Evolutionary conservation across 306 rosid species (phyloP), one percentile per base, ranked within the genome.

Genomic region (Trifolium dubium): DNA sequence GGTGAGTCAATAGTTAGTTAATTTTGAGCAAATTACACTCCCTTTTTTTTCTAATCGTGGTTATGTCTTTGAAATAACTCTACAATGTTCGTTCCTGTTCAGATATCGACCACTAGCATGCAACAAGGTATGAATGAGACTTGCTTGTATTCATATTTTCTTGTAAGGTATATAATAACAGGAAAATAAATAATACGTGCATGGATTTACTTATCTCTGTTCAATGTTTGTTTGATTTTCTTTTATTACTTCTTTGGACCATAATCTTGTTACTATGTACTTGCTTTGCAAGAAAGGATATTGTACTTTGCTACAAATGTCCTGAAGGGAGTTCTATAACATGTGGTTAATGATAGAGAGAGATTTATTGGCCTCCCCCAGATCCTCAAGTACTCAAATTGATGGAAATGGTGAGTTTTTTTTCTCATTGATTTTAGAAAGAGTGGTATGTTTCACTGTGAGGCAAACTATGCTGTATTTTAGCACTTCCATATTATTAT

Each of bases 341-440:
- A 93, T 69, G 92, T 88, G 71, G 84, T 89, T 70, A 88, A 86
- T 77, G 88, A 83, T 41, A 92, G 67, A 53, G 87, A 72, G 97
- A 93, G 83, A 88, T 93, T 82, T 15, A 65, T 35, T 91, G 98
- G 98, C 97, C 98, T 73, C 98, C 97, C 9, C 86, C 83, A 82
- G 92, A 93, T 82, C 96, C 89, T 3, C 79, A 81, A 77, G 89
- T 89, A 34, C 88, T 91, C 63, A 73, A 71, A 49, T 78, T 80
- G 78, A 88, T 93, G 98, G 89, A 91, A 75, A 86, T 76, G 74
- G 98, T 89, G 63, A 35, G 84, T 73, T 77, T 55, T 50, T n/a
- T 65, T 65, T 74, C 68, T 64, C 74, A 15, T 75, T 69, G 41
- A 70, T 67, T 49, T 47, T 67, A 23, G 49, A 10, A n/a, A 56